Conservation (phyloP, 257 asterid species). For the Nicotiana benthamiana region DNA sequence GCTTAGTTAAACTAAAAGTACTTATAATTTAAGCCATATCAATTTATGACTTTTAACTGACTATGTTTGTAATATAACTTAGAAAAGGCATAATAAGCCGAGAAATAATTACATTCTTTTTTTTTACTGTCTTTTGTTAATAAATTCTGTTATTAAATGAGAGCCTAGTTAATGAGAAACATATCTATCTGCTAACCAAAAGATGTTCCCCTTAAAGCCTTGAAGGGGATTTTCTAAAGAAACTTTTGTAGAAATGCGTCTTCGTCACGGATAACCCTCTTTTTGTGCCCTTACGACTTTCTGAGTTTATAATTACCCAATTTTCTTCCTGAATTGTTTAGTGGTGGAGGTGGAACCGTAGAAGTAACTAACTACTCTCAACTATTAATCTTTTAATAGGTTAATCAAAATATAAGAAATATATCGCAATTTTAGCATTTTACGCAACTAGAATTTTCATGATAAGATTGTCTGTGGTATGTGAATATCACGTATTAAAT, state of each 20-base stretch:
- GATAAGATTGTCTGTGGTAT: neutral
- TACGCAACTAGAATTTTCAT: neutral
- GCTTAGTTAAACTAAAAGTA: neutral
- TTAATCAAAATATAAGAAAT: neutral
- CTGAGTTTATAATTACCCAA: neutral
- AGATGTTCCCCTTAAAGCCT: neutral
- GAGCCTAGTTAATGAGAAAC: neutral
- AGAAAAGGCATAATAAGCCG: too few species aligned
- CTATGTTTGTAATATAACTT: too few species aligned
- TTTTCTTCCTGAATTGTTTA: neutral
- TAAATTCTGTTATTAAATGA: neutral
- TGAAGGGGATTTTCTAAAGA: neutral
- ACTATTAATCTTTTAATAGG: neutral
- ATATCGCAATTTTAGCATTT: neutral
- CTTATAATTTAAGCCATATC: too few species aligned
- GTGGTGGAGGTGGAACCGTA: neutral
- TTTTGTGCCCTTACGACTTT: neutral
- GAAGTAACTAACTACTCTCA: neutral
- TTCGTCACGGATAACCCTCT: neutral
- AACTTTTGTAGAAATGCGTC: neutral
- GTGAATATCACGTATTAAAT: neutral
- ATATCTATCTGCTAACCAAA: neutral
- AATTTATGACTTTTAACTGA: neutral
- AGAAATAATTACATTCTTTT: too few species aligned
- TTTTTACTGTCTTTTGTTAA: too few species aligned